Base-by-base conservation (phyloP, 106 monocot species). In the Chionographis japonica region DNA sequence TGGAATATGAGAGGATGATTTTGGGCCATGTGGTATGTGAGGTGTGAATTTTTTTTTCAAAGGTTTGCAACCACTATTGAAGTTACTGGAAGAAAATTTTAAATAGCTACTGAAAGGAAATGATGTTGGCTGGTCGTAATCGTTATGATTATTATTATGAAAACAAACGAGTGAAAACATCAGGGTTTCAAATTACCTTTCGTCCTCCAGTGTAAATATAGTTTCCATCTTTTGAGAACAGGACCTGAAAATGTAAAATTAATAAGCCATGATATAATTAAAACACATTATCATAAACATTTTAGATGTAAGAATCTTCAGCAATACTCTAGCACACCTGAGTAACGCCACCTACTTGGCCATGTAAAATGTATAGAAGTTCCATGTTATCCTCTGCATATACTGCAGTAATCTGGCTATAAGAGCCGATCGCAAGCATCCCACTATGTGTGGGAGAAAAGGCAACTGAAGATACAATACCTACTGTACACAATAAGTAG, bases 151-250 rank as follows among this genome's bases (percentile, higher is more conserved):
- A 46, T 10, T 46, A 46, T 46, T 46, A 6, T 46, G 46, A 0
- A 46, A 5, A 46, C 9, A 46, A 46, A 10, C n/a, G 38, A 71
- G 19, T 2, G 35, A 7, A 63, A 63, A 46, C n/a, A 14, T 12
- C 15, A 59, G 66, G 14, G n/a, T 5, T 9, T 59, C 27, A 16
- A 39, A 58, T 59, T 81, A 93, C 93, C 89, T 88, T 95, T 43
- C 94, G 66, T 13, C 95, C 95, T 40, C 95, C 95, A 14, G 91
- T 91, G 75, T 95, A 95, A 39, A 95, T 54, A 74, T 88, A 91
- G 61, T 91, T 95, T 40, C 95, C 95, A 78, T 95, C 95, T 86
- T 88, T 88, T 20, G 95, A 95, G 60, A 95, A 95, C 18, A 81
- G 62, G 37, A 91, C 91, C 84, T 94, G 73, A 40, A 66, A 52